Base-by-base conservation (phyloP, 164 flowering plant genomes). In the Nymphaea colorata region DNA sequence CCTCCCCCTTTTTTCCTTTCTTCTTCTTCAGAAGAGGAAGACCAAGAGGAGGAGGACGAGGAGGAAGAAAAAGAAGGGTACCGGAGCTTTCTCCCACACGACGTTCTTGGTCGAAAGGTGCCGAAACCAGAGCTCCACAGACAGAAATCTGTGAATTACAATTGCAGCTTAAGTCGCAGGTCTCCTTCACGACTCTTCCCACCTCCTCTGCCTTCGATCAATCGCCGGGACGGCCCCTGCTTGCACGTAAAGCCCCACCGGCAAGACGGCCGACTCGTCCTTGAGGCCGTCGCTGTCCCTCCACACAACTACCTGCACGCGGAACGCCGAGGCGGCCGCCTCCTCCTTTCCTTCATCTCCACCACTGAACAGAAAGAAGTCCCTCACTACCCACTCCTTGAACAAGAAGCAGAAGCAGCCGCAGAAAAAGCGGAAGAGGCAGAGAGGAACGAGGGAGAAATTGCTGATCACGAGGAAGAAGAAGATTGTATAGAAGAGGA, bases 221-320 rank as follows among this genome's bases (percentile, higher is more conserved):
- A 83, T 63, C 69, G 74, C 18, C 66, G 55, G 10, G 79, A 78
- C 16, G 57, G 89, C 2, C 69, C 82, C 0, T 71, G 84, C 3
- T 64, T 86, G 12, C 83, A 72, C 71, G 76, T 88, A 83, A 78
- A 64, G 15, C 70, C 85, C 2, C 88, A 66, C 18, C 82, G 96
- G 6, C 72, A 76, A 61, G 81, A 86, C 53, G 96, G 93, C 2
- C 71, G 90, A 0, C 71, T 90, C 41, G 86, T 90, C 18, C 76
- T 90, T 8, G 86, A 83, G 66, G 96, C 96, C 4, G 86, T 90
- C 8, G 74, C 90, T 15, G 73, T 80, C n/a, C 76, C 84, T 55
- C 47, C 81, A 8, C 69, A 73, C 18, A 81, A 75, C 44, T 73
- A 71, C 76, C 79, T 90, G 72, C 81, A 53, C 2, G 89, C 86